Evolutionary conservation across 2,329 filamentous ascomycete genomes (phyloP), one percentile per base, ranked within the genome.

Genomic region (Trichoderma guizhouense): DNA sequence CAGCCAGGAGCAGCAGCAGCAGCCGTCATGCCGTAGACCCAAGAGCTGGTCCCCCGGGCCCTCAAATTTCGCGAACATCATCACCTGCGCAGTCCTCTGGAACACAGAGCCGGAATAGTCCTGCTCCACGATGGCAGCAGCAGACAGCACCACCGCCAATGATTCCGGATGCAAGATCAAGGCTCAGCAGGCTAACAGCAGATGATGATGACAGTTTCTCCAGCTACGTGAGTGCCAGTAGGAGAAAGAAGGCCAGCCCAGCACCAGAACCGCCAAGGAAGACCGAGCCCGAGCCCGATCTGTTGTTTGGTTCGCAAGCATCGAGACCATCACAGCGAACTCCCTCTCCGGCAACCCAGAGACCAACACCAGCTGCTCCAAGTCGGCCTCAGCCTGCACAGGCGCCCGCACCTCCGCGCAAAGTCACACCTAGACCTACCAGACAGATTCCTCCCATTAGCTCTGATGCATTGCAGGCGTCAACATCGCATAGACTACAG

Each of bases 151-250:
- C 84, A n/a, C 82, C 84, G 26, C 77, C 81, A 53, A 79, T 75
- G 32, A 72, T 77, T 7, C 77, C 79, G 28, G 81, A 81, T 63
- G 73, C 80, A 2, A 80, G 77, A 69, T 84, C 87, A 9, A 90
- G 91, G 69, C 84, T 97, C 14, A 93, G 87, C 73, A 90, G 92
- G 75, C 88, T 94, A 78, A 88, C 89, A 0, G 86, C 92, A 12
- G 94, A 97, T 78, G 92, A 97, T 74, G 91, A 97, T 79, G 91
- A 89, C 55, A 76, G 66, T 63, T 88, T 93, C 15, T 90, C 97
- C 76, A 92, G 91, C 34, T 98, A 98, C 79, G 87, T 98, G 71
- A 98, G 95, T 79, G 93, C 94, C 63, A 93, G 93, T 26, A 88
- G 94, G 75, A 89, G 94, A 77, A 95, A 91, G 81, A 93, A 91